These are phyloP conservation scores for Peltaster fructicola DNA, from an alignment of 2,329 filamentous ascomycete genomes.

Conservation along the genomic window DNA sequence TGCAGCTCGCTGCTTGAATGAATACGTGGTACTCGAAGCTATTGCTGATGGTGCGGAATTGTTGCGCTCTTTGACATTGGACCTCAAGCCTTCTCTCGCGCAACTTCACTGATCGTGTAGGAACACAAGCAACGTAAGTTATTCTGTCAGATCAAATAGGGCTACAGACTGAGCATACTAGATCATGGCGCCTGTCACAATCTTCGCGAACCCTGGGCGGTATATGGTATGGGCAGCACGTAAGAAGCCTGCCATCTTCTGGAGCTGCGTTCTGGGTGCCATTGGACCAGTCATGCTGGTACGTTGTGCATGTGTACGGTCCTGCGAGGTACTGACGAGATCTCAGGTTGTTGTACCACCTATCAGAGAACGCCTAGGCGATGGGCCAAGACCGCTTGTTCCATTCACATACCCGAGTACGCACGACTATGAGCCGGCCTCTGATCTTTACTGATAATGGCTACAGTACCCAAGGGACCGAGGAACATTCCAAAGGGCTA, in stretches of 20 bases:
- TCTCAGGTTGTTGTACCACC: conserved; percentile 47
- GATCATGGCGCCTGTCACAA: conserved; percentile 52
- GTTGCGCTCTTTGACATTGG: too few relatives aligned
- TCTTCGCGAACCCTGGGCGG: conserved; percentile 68
- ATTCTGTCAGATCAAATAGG: too few relatives aligned
- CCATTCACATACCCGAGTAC: conserved; percentile 86
- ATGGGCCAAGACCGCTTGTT: conserved; percentile 52
- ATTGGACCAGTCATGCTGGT: conserved; percentile 52
- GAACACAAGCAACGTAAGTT: too few relatives aligned
- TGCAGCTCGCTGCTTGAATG: too few relatives aligned
- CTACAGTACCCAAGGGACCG: conserved; percentile 29
- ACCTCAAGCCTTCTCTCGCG: too few relatives aligned
- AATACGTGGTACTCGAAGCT: too few relatives aligned
- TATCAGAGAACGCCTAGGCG: conserved; percentile 53
- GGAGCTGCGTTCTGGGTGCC: conserved; percentile 56
- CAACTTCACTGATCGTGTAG: too few relatives aligned
- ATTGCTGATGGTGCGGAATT: too few relatives aligned
- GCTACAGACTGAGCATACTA: conserved; percentile 1
- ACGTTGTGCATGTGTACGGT: too few relatives aligned
- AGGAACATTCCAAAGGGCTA: conserved; percentile 28
- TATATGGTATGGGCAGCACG: conserved; percentile 80
- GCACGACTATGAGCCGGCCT: conserved; percentile 23
- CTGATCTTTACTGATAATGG: neutral
- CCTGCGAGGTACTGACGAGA: conserved; percentile 1
- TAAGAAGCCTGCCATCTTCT: conserved; percentile 84